These are phyloP conservation scores for Ophidiomyces ophidiicola DNA, from an alignment of 2,329 filamentous ascomycete genomes.

Conservation along the genomic window DNA sequence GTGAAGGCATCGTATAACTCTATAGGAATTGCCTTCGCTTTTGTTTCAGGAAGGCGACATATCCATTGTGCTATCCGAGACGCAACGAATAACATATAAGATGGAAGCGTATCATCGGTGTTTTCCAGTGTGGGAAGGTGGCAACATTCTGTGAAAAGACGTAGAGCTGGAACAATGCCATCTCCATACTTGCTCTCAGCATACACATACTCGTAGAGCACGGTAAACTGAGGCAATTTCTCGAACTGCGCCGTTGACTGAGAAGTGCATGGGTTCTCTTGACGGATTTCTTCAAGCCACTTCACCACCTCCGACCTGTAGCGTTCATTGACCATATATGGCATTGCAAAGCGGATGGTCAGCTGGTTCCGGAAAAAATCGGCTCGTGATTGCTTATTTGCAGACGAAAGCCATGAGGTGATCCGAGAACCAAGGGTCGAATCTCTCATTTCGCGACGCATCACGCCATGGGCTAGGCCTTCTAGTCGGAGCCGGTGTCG, in stretches of 20 bases:
- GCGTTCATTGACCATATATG: constrained; percentile 31
- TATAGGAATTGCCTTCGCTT: constrained; percentile 19
- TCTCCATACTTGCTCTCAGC: constrained; percentile 28
- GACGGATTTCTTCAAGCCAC: constrained; percentile 25
- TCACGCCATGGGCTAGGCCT: constrained; percentile 8
- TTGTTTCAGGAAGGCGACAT: constrained; percentile 17
- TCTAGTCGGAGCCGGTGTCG: constrained; percentile 23
- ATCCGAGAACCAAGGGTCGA: constrained; percentile 27
- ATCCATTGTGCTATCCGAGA: constrained; percentile 21
- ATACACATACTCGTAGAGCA: constrained; percentile 24
- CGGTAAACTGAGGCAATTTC: constrained; percentile 11
- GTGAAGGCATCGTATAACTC: constrained; percentile 26
- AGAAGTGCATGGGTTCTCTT: constrained; percentile 20
- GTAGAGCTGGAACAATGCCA: constrained; percentile 24
- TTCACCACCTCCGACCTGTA: constrained; percentile 24
- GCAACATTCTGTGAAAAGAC: constrained; percentile 22
- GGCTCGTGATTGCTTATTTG: constrained; percentile 22
- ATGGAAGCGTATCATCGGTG: not conserved
- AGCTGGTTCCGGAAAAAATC: constrained; percentile 23
- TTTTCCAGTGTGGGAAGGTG: constrained; percentile 1
- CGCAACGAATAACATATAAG: constrained; percentile 6
- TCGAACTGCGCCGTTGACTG: not conserved
- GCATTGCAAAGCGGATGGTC: constrained; percentile 22
- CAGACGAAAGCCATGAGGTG: constrained; percentile 32
- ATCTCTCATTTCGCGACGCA: constrained; percentile 23